Conservation (phyloP, 2,329 filamentous ascomycete species). For the Didymella segeticola region DNA sequence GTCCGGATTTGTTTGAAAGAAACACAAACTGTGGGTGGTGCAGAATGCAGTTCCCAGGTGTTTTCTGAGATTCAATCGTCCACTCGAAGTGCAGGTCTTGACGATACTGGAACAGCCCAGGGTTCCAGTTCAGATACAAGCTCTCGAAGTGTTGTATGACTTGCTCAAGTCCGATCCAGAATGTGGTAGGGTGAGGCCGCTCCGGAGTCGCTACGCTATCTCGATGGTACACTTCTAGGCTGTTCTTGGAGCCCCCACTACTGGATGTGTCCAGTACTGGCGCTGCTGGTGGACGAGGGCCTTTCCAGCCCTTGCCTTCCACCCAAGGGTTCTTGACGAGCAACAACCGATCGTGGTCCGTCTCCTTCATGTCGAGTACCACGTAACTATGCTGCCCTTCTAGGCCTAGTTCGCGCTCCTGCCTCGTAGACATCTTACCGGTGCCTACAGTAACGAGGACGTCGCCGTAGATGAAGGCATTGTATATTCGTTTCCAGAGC, state of each 20-base stretch:
- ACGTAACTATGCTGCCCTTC: slow-evolving; percentile 94
- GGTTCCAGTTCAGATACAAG: slow-evolving; percentile 97
- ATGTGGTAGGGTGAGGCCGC: slow-evolving; percentile 70
- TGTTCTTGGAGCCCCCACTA: slow-evolving; percentile 21
- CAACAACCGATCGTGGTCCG: slow-evolving; percentile 68
- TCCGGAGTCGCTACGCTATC: slow-evolving; percentile 41
- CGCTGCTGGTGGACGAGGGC: slow-evolving; percentile 43
- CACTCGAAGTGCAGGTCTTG: slow-evolving; percentile 92
- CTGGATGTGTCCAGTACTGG: slow-evolving; percentile 26
- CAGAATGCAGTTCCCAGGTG: slow-evolving; percentile 76
- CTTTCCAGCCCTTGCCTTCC: slow-evolving; percentile 77
- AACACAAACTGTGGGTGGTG: slow-evolving; percentile 68
- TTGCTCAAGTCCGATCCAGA: slow-evolving; percentile 91
- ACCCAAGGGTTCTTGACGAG: slow-evolving; percentile 97
- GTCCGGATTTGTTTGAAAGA: slow-evolving; percentile 61
- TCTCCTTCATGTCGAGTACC: slow-evolving; percentile 77
- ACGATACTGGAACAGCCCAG: slow-evolving; percentile 77
- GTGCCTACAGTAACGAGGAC: slow-evolving; percentile 91
- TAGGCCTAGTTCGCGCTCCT: slow-evolving; percentile 81
- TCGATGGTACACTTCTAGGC: slow-evolving; percentile 29
- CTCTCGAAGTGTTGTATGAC: slow-evolving; percentile 93
- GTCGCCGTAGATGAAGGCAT: slow-evolving; percentile 77
- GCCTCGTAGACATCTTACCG: slow-evolving; percentile 75
- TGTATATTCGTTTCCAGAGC: slow-evolving; percentile 79
- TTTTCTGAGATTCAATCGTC: slow-evolving; percentile 61